These are phyloP conservation scores for Acrocalymma vagum DNA, from an alignment of 2,329 filamentous ascomycete species.

Conservation along the genomic window DNA sequence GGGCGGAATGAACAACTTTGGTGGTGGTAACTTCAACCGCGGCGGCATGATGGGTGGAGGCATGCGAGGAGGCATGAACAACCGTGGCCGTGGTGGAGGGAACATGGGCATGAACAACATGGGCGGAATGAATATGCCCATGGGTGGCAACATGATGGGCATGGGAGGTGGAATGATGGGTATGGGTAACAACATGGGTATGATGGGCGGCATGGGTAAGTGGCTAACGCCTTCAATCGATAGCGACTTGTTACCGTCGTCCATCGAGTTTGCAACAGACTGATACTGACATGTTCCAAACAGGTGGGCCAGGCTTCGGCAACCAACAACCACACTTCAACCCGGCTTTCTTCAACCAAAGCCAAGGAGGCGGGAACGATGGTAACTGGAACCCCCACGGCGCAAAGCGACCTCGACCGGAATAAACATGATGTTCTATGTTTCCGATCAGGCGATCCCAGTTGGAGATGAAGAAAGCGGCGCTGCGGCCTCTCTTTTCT, in stretches of 20 bases:
- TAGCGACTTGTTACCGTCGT: slow-evolving; percentile 6
- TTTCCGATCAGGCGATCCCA: slow-evolving; percentile 2
- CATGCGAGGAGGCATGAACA: slow-evolving; percentile 59
- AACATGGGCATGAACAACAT: slow-evolving; percentile 47
- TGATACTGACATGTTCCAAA: no score
- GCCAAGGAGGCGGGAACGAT: slow-evolving; percentile 58
- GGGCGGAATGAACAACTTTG: slow-evolving; percentile 47
- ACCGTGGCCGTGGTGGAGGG: slow-evolving; percentile 44
- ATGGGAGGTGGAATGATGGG: slow-evolving; percentile 60
- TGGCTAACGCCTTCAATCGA: slow-evolving; percentile 11
- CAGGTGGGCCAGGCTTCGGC: slow-evolving; percentile 66
- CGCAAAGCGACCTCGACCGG: slow-evolving; percentile 79
- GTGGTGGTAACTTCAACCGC: slow-evolving; percentile 53
- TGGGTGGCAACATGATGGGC: slow-evolving; percentile 53
- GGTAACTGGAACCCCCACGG: slow-evolving; percentile 84
- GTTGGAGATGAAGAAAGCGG: no score
- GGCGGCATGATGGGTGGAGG: slow-evolving; percentile 47
- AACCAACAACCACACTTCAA: slow-evolving; percentile 74
- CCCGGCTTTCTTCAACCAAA: slow-evolving; percentile 71
- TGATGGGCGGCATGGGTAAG: slow-evolving; percentile 41
- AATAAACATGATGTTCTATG: slow-evolving; percentile 41
- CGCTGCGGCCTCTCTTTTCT: no score
- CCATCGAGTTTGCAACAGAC: no score
- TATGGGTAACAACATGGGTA: slow-evolving; percentile 54
- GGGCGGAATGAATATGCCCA: slow-evolving; percentile 45